Percentiles rank a stretch among this genome's conserved stretches.
These are phyloP conservation scores for Prunus campanulata DNA, from an alignment of 306 rosid genomes.

Conservation along the genomic window DNA sequence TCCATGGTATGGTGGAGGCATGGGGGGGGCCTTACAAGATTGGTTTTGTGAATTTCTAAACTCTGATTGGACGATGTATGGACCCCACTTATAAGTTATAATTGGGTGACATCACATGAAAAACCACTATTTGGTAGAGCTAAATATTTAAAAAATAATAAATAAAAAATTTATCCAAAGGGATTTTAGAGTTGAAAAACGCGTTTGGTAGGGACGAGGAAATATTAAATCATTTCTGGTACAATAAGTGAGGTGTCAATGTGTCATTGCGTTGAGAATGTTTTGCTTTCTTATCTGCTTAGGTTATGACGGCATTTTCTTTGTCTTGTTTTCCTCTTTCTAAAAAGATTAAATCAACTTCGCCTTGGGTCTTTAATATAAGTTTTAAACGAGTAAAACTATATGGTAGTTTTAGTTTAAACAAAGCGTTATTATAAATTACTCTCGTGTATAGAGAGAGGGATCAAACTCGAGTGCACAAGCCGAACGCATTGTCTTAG, in stretches of 20 bases:
- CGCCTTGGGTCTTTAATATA: neutral
- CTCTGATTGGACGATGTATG: constrained; percentile 1
- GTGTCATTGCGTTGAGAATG: constrained; percentile 4
- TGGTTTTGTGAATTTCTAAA: constrained; percentile 6
- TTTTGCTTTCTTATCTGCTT: neutral
- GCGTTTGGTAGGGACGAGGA: neutral
- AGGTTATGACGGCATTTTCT: neutral
- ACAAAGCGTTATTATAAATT: too few relatives aligned
- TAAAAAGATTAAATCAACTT: neutral
- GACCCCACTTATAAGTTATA: constrained; percentile 13
- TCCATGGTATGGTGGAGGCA: constrained; percentile 22
- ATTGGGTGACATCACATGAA: constrained; percentile 10
- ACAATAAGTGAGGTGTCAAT: neutral
- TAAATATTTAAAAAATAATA: neutral
- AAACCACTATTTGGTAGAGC: neutral
- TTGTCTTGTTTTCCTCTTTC: neutral
- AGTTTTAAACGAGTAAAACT: too few relatives aligned
- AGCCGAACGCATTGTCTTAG: rapidly evolving
- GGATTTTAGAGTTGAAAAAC: neutral
- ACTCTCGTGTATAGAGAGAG: too few relatives aligned
- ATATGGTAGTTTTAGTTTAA: too few relatives aligned
- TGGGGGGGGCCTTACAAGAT: constrained; percentile 13
- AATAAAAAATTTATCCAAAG: too few relatives aligned
- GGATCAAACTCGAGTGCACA: too few relatives aligned
- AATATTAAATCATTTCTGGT: neutral